phyloP scores from a whole-genome alignment of 345 rosid genomes.

The Zanthoxylum bungeanum region DNA sequence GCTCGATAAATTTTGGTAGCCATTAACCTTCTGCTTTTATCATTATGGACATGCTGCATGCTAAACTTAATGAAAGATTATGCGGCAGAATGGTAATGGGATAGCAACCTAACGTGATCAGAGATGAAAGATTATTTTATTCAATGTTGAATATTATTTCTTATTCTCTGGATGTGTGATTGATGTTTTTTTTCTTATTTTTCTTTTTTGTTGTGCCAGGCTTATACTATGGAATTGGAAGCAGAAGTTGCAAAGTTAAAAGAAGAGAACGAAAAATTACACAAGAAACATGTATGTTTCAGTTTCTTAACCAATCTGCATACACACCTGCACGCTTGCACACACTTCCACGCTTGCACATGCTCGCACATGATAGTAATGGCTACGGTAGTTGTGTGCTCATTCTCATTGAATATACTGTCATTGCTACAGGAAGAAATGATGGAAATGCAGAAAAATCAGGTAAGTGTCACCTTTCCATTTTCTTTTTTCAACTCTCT shows the following conservation, averaged over 20 bases:
- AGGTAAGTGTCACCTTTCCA: constrained; percentile 40
- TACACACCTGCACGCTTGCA: background rate
- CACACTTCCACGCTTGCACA: background rate
- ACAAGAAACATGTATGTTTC: constrained; percentile 63
- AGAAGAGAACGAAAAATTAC: constrained; percentile 73
- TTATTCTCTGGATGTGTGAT: background rate
- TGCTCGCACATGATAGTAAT: background rate
- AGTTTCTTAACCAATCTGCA: background rate
- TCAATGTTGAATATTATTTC: background rate
- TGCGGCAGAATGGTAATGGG: constrained; percentile 34
- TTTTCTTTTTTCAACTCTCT: background rate
- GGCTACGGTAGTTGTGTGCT: constrained; percentile 1
- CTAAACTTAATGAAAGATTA: constrained; percentile 30
- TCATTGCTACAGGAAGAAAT: constrained; percentile 56
- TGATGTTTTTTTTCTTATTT: constrained; percentile 1
- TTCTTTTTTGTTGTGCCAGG: constrained; percentile 43
- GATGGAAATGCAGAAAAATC: constrained; percentile 76
- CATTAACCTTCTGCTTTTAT: constrained; percentile 30
- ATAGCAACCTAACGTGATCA: constrained; percentile 32
- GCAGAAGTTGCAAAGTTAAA: constrained; percentile 84
- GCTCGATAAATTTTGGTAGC: constrained; percentile 24
- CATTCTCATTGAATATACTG: constrained; percentile 13
- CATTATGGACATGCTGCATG: constrained; percentile 31
- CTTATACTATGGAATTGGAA: constrained; percentile 94
- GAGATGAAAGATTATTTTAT: constrained; percentile 29